Evolutionary conservation across 352 stramenopile species (phyloP).

Genomic region (Globisporangium viniferum): DNA sequence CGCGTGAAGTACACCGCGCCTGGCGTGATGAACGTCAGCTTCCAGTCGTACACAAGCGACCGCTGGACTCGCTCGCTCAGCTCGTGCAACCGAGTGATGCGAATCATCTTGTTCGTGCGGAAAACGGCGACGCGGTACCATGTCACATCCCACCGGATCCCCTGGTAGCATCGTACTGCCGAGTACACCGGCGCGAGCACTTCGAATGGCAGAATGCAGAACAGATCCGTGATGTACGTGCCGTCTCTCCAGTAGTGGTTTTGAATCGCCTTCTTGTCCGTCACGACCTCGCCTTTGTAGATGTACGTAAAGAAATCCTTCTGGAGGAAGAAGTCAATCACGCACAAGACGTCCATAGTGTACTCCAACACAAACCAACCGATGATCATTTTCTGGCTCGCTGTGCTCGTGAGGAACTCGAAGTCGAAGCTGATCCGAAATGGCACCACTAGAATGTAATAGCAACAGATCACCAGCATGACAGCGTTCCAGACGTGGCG

Average conservation of each 20-base stretch:
- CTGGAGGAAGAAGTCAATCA: slow-evolving; percentile 32
- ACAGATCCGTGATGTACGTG: slow-evolving; percentile 28
- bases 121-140: slow-evolving; percentile 20
- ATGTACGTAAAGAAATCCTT: slow-evolving; percentile 32
- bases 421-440: slow-evolving; percentile 32
- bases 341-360: slow-evolving; percentile 28
- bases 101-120: slow-evolving; percentile 22
- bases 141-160: slow-evolving; percentile 7
- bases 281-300: slow-evolving; percentile 30
- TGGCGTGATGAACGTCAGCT: slow-evolving; percentile 8
- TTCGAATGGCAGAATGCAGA: slow-evolving; percentile 31
- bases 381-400: slow-evolving; percentile 4
- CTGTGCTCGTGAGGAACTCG: slow-evolving; percentile 19
- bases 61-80: slow-evolving; percentile 18
- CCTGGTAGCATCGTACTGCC: not conserved
- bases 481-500: slow-evolving; percentile 22
- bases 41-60: slow-evolving; percentile 21
- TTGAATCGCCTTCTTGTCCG: slow-evolving; percentile 21
- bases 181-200: slow-evolving; percentile 15
- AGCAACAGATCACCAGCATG: slow-evolving; percentile 30
- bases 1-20: slow-evolving; percentile 17
- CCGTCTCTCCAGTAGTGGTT: slow-evolving; percentile 32
- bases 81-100: slow-evolving; percentile 19
- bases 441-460: slow-evolving; percentile 30
- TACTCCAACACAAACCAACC: slow-evolving; percentile 40